Conservation (phyloP, 2,329 filamentous ascomycete species). For the Cladosporium phlei region DNA sequence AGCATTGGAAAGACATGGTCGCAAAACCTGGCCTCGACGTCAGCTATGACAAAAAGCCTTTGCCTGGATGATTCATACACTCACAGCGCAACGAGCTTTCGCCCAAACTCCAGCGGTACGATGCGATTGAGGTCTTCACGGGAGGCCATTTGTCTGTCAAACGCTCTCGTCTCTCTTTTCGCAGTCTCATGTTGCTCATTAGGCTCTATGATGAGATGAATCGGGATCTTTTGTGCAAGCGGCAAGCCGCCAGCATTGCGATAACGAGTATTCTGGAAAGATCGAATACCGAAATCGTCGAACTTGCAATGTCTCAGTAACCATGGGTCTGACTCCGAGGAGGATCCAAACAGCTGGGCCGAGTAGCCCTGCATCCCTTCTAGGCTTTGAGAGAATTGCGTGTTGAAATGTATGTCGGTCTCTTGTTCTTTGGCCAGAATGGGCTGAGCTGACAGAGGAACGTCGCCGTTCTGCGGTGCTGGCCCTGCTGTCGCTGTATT, state of each 20-base stretch:
- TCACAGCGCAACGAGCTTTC: conserved; percentile 7
- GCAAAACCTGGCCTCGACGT: neutral
- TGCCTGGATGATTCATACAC: neutral
- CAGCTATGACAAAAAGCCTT: neutral
- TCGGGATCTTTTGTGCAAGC: conserved; percentile 5
- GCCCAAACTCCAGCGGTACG: conserved; percentile 1
- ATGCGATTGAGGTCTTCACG: conserved; percentile 2
- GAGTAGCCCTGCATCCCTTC: conserved; percentile 1
- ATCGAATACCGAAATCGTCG: conserved; percentile 4
- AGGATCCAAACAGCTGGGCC: conserved; percentile 4
- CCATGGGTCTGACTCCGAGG: conserved; percentile 7
- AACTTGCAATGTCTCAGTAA: conserved; percentile 7
- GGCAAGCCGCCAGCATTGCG: conserved; percentile 10
- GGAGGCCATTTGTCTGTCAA: conserved; percentile 5
- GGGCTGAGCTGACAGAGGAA: neutral
- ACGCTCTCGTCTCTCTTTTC: neutral
- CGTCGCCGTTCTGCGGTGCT: neutral
- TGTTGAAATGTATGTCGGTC: conserved; percentile 4
- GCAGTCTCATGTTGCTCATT: neutral
- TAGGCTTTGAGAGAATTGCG: conserved; percentile 8
- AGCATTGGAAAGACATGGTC: conserved; percentile 5
- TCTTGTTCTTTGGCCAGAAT: neutral
- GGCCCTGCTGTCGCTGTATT: neutral
- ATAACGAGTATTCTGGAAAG: conserved; percentile 6
- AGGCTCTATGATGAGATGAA: conserved; percentile 3